Conservation (phyloP, 495 filamentous ascomycete genomes). For the Amniculicola lignicola region DNA sequence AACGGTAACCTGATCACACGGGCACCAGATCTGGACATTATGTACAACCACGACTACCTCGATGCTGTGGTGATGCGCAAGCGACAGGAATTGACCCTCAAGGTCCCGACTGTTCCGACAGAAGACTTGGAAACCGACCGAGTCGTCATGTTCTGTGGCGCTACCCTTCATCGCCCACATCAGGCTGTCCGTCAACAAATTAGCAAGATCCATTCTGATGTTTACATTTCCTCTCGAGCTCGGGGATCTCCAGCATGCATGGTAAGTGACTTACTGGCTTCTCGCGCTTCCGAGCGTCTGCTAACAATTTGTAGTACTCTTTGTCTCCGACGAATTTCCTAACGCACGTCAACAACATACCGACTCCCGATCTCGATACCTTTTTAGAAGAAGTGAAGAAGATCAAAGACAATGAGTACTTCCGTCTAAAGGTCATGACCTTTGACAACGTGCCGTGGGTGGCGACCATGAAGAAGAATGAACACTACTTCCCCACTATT, state of each 20-base stretch:
- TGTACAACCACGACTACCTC: conserved; percentile 85
- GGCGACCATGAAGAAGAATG: conserved; percentile 99
- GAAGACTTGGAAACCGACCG: conserved; percentile 88
- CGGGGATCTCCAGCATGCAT: conserved; percentile 71
- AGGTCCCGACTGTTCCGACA: conserved; percentile 81
- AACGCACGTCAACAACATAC: conserved; percentile 84
- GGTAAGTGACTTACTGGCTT: conserved; percentile 1
- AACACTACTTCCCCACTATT: conserved; percentile 70
- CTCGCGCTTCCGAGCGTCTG: not conserved
- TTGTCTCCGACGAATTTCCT: conserved; percentile 97
- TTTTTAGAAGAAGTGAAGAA: conserved; percentile 77
- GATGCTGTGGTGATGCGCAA: conserved; percentile 85
- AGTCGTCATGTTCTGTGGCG: conserved; percentile 92
- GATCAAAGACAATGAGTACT: conserved; percentile 96
- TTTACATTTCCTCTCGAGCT: conserved; percentile 74
- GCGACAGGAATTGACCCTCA: conserved; percentile 71
- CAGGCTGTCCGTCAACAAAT: conserved; percentile 97
- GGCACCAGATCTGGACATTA: conserved; percentile 88
- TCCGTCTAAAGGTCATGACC: conserved; percentile 87
- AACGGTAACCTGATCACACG: conserved; percentile 90
- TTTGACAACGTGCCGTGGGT: conserved; percentile 98
- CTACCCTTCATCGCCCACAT: conserved; percentile 87
- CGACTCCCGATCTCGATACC: conserved; percentile 71
- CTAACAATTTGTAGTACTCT: conserved; percentile 71
- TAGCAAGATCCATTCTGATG: conserved; percentile 88